These are phyloP conservation scores for Globisporangium sylvaticum DNA, from an alignment of 352 stramenopile species.

Conservation along the genomic window DNA sequence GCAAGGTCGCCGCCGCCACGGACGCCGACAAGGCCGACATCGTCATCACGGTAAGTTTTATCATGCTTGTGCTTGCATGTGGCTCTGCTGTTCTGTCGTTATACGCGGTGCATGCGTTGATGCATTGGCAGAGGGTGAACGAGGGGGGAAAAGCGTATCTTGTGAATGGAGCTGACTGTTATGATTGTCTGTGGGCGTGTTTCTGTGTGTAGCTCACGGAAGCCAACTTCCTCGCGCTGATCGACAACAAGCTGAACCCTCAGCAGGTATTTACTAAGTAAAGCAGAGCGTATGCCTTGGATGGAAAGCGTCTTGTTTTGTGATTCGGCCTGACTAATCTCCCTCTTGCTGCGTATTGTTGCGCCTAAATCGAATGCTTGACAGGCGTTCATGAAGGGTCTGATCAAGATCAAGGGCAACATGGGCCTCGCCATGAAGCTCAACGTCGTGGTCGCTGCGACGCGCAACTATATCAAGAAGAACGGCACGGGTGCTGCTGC, in stretches of 20 bases:
- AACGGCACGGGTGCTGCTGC: constrained; percentile 23
- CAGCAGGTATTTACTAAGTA: constrained; percentile 42
- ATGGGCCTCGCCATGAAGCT: constrained; percentile 94
- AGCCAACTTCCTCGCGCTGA: constrained; percentile 73
- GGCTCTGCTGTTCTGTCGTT: not conserved
- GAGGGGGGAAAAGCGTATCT: not conserved
- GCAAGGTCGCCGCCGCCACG: constrained; percentile 45
- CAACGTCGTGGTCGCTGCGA: constrained; percentile 84
- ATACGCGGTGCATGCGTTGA: not conserved
- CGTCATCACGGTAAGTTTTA: no score
- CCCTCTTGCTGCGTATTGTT: not conserved
- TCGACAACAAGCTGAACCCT: constrained; percentile 88
- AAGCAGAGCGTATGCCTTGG: not conserved
- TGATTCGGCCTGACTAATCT: not conserved
- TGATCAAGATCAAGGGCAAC: constrained; percentile 95
- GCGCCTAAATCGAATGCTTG: not conserved
- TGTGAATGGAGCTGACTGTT: not conserved
- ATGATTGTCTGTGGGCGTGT: constrained; percentile 1
- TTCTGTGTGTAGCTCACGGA: constrained; percentile 42
- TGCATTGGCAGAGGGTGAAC: not conserved
- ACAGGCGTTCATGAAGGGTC: constrained; percentile 91
- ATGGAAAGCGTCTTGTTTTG: not conserved
- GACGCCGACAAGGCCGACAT: constrained; percentile 65
- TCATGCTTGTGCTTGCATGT: no score
- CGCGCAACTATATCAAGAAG: constrained; percentile 76